phyloP scores from a whole-genome alignment of 2,329 filamentous ascomycete genomes.

The Hypoxylon sp. region DNA sequence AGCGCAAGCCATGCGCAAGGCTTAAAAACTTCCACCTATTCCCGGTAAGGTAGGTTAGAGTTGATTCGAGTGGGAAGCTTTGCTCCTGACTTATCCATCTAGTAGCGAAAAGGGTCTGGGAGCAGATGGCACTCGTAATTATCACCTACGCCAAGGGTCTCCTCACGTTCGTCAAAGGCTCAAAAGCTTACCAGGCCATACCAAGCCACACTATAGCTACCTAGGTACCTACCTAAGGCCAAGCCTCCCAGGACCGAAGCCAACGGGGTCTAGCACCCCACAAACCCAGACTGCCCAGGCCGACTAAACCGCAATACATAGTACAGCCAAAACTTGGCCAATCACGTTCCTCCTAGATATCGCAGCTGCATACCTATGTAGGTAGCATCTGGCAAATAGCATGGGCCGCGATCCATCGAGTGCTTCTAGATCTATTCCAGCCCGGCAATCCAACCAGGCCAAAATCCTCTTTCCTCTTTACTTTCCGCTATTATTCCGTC shows the following conservation, averaged over 20 bases:
- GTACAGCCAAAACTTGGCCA: conserved; percentile 22
- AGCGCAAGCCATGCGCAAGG: no score
- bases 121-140: conserved; percentile 16
- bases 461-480: background rate
- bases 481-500: conserved; percentile 7
- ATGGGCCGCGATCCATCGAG: background rate
- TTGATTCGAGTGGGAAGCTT: background rate
- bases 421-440: conserved; percentile 43
- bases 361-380: no score
- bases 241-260: conserved; percentile 15
- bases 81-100: conserved; percentile 30
- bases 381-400: conserved; percentile 22
- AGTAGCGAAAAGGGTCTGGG: conserved; percentile 16
- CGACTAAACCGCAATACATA: conserved; percentile 6
- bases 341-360: conserved; percentile 33
- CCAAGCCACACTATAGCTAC: background rate
- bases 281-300: background rate
- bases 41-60: background rate
- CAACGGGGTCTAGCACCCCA: conserved; percentile 1
- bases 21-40: no score
- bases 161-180: background rate
- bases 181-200: background rate
- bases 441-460: conserved; percentile 18
- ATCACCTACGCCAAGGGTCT: conserved; percentile 34
- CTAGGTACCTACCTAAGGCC: no score